Evolutionary conservation across 179 eudicot species (phyloP).

Genomic region (Spergularia azorica): DNA sequence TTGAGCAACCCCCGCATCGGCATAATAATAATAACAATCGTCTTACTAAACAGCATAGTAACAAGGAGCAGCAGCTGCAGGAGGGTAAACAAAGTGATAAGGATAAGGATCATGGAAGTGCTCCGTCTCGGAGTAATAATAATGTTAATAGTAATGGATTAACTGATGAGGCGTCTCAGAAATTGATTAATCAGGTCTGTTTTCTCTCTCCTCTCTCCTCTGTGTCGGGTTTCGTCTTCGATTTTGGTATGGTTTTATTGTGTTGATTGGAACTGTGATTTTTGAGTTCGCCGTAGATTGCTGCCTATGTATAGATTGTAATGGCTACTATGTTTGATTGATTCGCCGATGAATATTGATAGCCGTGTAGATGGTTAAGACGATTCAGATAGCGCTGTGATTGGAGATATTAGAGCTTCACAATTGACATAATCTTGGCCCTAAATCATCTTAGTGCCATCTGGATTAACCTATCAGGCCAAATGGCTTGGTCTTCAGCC

Average conservation of each 20-base stretch:
- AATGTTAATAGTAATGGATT: slow-evolving; percentile 42
- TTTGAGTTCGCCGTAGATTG: neutral
- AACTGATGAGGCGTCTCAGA: slow-evolving; percentile 66
- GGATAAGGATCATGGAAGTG: slow-evolving; percentile 34
- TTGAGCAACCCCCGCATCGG: slow-evolving; percentile 5
- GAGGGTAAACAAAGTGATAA: slow-evolving; percentile 28
- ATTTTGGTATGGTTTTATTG: neutral
- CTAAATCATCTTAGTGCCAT: no score
- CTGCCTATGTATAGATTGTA: neutral
- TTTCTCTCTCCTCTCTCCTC: neutral
- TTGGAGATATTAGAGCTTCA: no score
- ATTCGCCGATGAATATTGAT: no score
- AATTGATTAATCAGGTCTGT: slow-evolving; percentile 73
- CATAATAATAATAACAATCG: slow-evolving; percentile 26
- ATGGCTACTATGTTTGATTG: no score
- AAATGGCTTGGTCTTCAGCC: no score
- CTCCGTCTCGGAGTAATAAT: slow-evolving; percentile 13
- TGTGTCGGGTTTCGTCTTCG: neutral
- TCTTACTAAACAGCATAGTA: slow-evolving; percentile 29
- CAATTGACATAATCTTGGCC: no score
- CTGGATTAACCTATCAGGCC: no score
- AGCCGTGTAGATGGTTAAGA: no score
- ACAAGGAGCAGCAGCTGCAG: slow-evolving; percentile 17
- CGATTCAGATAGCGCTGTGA: no score
- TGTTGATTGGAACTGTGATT: neutral